Conservation (phyloP, 495 filamentous ascomycete species). For the Aspergillus incahuasiensis region DNA sequence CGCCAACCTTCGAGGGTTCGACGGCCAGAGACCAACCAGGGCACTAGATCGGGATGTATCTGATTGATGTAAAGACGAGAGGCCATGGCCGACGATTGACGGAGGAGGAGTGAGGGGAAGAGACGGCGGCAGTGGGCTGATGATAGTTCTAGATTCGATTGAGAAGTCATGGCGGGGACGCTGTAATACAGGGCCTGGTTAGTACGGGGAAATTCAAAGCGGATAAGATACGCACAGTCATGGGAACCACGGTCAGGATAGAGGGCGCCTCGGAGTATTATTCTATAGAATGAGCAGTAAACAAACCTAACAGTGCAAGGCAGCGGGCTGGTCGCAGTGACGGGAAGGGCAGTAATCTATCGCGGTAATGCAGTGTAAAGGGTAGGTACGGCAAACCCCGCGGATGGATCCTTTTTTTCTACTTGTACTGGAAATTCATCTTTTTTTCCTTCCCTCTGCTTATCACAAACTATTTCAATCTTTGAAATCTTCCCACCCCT, state of each 20-base stretch:
- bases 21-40: conserved; percentile 3
- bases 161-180: not conserved
- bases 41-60: not conserved
- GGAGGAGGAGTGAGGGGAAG: not conserved
- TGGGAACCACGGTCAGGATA: not conserved
- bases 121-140: conserved; percentile 3
- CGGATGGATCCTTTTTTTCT: conserved; percentile 9
- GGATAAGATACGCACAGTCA: not conserved
- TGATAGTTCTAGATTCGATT: conserved; percentile 13
- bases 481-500: conserved; percentile 25
- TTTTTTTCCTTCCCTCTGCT: conserved; percentile 14
- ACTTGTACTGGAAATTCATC: no score
- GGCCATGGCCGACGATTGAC: not conserved
- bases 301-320: no score
- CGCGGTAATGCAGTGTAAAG: no score
- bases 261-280: not conserved
- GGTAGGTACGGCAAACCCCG: no score
- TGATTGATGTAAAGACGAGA: conserved; percentile 2
- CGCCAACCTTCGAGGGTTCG: conserved; percentile 11
- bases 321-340: no score
- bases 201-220: not conserved
- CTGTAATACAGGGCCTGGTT: not conserved
- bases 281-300: not conserved
- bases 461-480: conserved; percentile 33
- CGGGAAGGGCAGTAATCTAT: not conserved